phyloP scores from a whole-genome alignment of 176 grass and related monocot genomes.

The Bonia amplexicaulis region DNA sequence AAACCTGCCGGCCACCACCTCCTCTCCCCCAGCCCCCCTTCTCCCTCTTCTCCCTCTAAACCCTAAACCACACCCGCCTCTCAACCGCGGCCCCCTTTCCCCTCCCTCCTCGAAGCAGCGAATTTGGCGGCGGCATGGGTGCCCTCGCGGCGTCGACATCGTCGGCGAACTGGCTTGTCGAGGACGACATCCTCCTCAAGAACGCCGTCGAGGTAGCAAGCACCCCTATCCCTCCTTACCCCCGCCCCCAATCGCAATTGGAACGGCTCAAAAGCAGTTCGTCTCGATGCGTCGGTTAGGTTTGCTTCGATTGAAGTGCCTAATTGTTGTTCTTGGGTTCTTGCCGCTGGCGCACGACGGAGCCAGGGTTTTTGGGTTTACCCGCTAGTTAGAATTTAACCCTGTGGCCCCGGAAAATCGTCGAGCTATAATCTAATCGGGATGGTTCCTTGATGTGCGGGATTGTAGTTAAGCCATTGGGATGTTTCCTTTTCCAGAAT shows the following conservation, averaged over 20 bases:
- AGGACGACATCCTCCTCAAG: conserved; percentile 79
- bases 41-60: conserved; percentile 28
- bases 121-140: conserved; percentile 38
- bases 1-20: background rate
- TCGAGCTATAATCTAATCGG: background rate
- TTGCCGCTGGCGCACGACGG: background rate
- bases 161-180: conserved; percentile 50
- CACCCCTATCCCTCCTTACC: background rate
- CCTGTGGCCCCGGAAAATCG: background rate
- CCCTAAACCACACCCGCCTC: background rate
- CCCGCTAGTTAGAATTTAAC: background rate
- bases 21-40: background rate
- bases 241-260: background rate
- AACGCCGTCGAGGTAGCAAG: conserved; percentile 64
- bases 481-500: background rate
- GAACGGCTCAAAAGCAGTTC: background rate
- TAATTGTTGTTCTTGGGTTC: background rate
- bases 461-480: background rate
- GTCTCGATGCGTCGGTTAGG: background rate
- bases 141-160: conserved; percentile 46
- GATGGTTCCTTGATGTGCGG: background rate
- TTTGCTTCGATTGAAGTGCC: background rate
- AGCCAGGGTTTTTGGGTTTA: background rate
- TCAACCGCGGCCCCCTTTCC: background rate
- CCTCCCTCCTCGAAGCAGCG: background rate